Base-by-base conservation (phyloP, 352 stramenopile genomes). In the Lagenidium giganteum region DNA sequence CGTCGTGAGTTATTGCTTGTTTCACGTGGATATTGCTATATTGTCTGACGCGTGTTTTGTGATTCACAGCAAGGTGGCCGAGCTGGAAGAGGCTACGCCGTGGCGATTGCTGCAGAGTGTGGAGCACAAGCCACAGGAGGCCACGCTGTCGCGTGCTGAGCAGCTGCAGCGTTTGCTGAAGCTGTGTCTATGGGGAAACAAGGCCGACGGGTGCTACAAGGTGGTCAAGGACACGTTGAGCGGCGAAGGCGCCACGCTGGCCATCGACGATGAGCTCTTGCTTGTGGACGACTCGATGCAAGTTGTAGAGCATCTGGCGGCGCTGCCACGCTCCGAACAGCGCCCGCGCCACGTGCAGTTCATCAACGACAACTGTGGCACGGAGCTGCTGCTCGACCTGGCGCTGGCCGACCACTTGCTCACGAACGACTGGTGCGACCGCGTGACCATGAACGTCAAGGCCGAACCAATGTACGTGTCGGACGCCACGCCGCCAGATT, bases 351-450 rank as follows among this genome's bases (percentile, higher is more conserved):
- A 39, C 14, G 55, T 85, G 4, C 65, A 87, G 39, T 87, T 61
- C 35, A 83, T 90, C 49, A 90, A 87, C 43, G 78, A 90, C 57
- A 90, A 90, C 57, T 83, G 72, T 47, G 78, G 74, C 35, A 86
- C 72, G 0, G 74, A 90, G 45, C 42, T 90, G 30, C 47, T 90
- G 36, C 43, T 90, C 1, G 77, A 90, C 33, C 37, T 90, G 21
- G 72, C 71, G 24, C 56, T 90, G 3, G 74, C 60, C 0, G 77
- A 87, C 37, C 75, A 87, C 42, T 40, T 90, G 28, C 53, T 90
- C 21, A 56, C 47, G 17, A 57, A 74, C 32, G 40, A 46, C 13
- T 75, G 70, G 69, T 83, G 67, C 36, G 52, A 37, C 7, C 76
- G 53, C 16, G 64, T 93, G 8, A 68, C 67, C n/a, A 65, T 91